Conservation (phyloP, 2,329 filamentous ascomycete species). For the Lecanoromycetidae sp. region DNA sequence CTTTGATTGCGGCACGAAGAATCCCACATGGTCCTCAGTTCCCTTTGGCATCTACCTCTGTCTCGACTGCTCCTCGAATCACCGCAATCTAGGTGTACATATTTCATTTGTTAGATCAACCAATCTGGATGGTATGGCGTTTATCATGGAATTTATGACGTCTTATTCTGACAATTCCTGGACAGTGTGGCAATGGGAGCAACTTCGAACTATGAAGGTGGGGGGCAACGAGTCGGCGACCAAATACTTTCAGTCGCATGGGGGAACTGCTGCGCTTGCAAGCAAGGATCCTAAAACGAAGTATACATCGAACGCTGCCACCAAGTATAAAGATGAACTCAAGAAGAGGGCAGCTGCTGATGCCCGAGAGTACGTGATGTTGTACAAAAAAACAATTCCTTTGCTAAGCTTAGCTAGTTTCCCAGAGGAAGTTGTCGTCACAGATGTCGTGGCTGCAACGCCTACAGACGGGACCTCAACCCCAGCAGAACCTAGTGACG, state of each 20-base stretch:
- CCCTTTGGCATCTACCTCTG: slow-evolving; percentile 96
- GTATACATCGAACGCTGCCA: slow-evolving; percentile 85
- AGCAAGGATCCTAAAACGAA: slow-evolving; percentile 97
- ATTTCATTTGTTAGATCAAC: slow-evolving; percentile 98
- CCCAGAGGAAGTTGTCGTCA: slow-evolving; percentile 74
- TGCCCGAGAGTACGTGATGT: slow-evolving; percentile 55
- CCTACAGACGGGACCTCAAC: slow-evolving; percentile 56
- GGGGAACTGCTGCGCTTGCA: slow-evolving; percentile 80
- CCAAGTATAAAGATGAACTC: slow-evolving; percentile 96
- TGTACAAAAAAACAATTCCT: neutral
- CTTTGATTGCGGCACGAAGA: slow-evolving; percentile 96
- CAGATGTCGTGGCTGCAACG: slow-evolving; percentile 52
- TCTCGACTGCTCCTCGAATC: slow-evolving; percentile 92
- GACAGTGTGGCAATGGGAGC: slow-evolving; percentile 95
- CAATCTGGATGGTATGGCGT: slow-evolving; percentile 83
- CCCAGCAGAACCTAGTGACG: slow-evolving; percentile 69
- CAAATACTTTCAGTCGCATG: slow-evolving; percentile 96
- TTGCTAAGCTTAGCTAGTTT: slow-evolving; percentile 42
- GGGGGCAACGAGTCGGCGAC: slow-evolving; percentile 96
- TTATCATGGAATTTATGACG: neutral
- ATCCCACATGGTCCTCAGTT: slow-evolving; percentile 96
- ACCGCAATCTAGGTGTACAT: slow-evolving; percentile 94
- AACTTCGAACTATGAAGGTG: slow-evolving; percentile 93
- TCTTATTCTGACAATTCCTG: slow-evolving; percentile 19
- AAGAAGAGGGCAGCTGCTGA: slow-evolving; percentile 75